Evolutionary conservation across 495 filamentous ascomycete genomes (phyloP), one percentile per base, ranked within the genome.

Genomic region (Penicillium mononematosum): DNA sequence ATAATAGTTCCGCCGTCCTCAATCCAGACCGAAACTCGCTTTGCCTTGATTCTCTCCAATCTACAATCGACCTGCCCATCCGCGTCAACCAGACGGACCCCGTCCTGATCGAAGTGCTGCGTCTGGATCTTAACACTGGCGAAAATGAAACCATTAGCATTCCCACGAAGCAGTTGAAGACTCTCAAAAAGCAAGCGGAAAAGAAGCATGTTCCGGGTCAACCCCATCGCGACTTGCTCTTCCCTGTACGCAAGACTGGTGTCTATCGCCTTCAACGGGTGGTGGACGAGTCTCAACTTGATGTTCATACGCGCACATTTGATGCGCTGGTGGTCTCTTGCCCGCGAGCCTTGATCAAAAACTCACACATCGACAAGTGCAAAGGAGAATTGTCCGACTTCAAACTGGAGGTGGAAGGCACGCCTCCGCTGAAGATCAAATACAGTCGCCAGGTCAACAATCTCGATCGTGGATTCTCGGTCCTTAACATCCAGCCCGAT

Each of bases 81-180:
- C 88, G 81, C 56, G 88, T 97, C 75, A 98, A 98, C 68, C 90
- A 96, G 59, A 96, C 95, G 1, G 83, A 85, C 38, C 94, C 94
- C 0, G 84, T 91, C 61, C 75, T 88, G 38, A 89, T 98, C 50
- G 91, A 98, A 68, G 75, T 98, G 22, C 62, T 91, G 16, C 88
- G 92, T 31, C 82, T 89, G 36, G 94, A 98, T 69, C 78, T 96
- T 12, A 85, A 93, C 20, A 89, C 86, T 0, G 87, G 86, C 46
- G 70, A 77, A 45, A 88, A 89, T 53, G 93, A 98, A 71, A 84
- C 85, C 1, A 84, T 97, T 55, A 84, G 80, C 41, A 80, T 98
- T 50, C 76, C 77, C 2, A 72, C 83, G 29, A 89, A 87, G 57
- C 87, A 96, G 55, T 75, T 92, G 47, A 85, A 81, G 62, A 82